Evolutionary conservation across 768 basidiomycete genomes (phyloP), one percentile per base, ranked within the genome.

Genomic region (Psilocybe subaeruginosa): DNA sequence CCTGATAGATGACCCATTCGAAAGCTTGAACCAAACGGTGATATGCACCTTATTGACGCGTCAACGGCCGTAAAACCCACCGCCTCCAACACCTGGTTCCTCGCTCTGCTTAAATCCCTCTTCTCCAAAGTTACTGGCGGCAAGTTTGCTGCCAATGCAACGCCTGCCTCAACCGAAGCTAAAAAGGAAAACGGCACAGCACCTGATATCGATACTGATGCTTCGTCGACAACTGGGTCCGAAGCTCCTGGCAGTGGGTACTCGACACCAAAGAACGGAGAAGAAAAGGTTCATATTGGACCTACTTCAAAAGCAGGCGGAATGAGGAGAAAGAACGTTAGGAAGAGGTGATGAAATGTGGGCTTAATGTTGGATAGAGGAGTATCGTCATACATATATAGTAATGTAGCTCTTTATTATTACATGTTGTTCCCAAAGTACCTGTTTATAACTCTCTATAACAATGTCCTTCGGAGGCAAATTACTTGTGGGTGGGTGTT

Each of bases 71-170:
- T 73, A 2, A 74, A 75, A 3, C 89, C 93, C n/a, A 77, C 82
- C 6, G 64, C 92, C 30, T 72, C 71, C 33, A 78, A 81, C 54
- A 94, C 92, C 3, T 95, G 93, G 93, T 87, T 90, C 68, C 66
- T 87, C 61, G 69, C 78, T 12, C 72, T 91, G 27, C 63, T 83
- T 60, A 73, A 66, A 58, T 75, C 69, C 5, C 66, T 80, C 29
- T 64, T 71, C 58, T 30, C 57, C 46, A 77, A 74, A 56, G 60
- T 71, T 35, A 61, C 70, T 6, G 68, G 70, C 17, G 73, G 70
- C 47, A 67, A 66, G n/a, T 47, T 64, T 3, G 72, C 70, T 41
- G 54, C 54, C 31, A 48, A 64, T 48, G 60, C 62, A 3, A 54
- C 61, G 12, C 17, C 59, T 3, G 61, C 62, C 45, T 43, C 47